Evolutionary conservation across 208 protist species (phyloP).

Genomic region (Dictyostelium gargantuum): DNA sequence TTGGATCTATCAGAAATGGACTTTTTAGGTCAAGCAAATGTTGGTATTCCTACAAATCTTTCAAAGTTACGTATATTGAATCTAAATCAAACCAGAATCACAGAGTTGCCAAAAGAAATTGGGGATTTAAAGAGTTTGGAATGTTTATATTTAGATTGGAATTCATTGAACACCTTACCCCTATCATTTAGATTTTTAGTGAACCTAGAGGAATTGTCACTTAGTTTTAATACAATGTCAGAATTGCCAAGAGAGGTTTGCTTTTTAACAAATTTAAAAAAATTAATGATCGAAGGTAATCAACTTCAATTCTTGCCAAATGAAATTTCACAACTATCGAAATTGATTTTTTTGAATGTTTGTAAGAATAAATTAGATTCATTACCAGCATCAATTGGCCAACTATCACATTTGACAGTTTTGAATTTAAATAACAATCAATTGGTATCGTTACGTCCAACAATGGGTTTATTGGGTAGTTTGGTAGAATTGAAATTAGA

Average conservation of each 20-base stretch:
- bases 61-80: neutral
- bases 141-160: neutral
- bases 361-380: constrained; percentile 36
- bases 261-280: neutral
- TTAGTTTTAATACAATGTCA: neutral
- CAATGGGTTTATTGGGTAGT: constrained; percentile 27
- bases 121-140: neutral
- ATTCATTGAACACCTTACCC: neutral
- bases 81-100: neutral
- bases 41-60: neutral
- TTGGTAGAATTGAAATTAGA: neutral
- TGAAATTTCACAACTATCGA: neutral
- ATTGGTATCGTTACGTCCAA: constrained; percentile 16
- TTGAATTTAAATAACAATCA: constrained; percentile 26
- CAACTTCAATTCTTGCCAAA: constrained; percentile 24
- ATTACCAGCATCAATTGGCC: constrained; percentile 27
- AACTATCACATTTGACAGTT: neutral
- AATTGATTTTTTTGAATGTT: constrained; percentile 18
- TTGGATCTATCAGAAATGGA: constrained; percentile 42
- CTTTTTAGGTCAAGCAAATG: neutral
- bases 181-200: neutral
- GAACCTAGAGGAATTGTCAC: neutral
- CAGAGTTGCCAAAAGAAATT: constrained; percentile 23
- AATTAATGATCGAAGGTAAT: neutral
- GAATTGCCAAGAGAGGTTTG: constrained; percentile 26